phyloP scores from a whole-genome alignment of 2,329 filamentous ascomycete species.

The Colletotrichum tropicale region DNA sequence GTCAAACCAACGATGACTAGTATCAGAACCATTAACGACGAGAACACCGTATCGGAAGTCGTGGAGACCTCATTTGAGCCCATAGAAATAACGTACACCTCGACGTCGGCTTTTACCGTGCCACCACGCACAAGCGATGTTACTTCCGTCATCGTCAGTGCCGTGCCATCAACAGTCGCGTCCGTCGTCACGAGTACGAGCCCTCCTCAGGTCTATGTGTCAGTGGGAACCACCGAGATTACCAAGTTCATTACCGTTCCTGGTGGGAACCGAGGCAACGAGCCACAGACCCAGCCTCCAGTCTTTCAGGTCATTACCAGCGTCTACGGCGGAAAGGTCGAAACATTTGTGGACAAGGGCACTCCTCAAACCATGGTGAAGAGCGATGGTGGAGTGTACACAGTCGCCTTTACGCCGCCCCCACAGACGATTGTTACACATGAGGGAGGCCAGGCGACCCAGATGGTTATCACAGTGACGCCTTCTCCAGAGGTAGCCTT shows the following conservation, averaged over 20 bases:
- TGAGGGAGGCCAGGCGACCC: conserved; percentile 3
- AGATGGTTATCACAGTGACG: conserved; percentile 14
- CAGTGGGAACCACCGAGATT: conserved; percentile 25
- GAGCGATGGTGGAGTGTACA: conserved; percentile 4
- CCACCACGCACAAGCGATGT: not conserved
- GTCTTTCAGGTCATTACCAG: conserved; percentile 26
- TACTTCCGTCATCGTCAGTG: not conserved
- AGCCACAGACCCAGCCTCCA: not conserved
- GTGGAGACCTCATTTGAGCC: not conserved
- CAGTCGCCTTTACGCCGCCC: not conserved
- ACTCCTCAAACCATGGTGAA: conserved; percentile 15
- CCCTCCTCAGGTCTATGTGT: conserved; percentile 2
- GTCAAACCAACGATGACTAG: not conserved
- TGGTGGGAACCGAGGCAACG: not conserved
- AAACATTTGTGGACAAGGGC: conserved; percentile 15
- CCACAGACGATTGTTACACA: not conserved
- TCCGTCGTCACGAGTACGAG: not conserved
- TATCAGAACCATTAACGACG: not conserved
- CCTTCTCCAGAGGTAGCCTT: not conserved
- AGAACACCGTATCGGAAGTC: not conserved
- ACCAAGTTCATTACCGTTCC: conserved; percentile 21
- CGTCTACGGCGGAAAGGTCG: conserved; percentile 22
- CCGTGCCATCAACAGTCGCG: not conserved
- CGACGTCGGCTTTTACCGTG: not conserved
- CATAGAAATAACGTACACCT: not conserved